These are phyloP conservation scores for Phytophthora capsici DNA, from an alignment of 352 stramenopile genomes.

Conservation along the genomic window DNA sequence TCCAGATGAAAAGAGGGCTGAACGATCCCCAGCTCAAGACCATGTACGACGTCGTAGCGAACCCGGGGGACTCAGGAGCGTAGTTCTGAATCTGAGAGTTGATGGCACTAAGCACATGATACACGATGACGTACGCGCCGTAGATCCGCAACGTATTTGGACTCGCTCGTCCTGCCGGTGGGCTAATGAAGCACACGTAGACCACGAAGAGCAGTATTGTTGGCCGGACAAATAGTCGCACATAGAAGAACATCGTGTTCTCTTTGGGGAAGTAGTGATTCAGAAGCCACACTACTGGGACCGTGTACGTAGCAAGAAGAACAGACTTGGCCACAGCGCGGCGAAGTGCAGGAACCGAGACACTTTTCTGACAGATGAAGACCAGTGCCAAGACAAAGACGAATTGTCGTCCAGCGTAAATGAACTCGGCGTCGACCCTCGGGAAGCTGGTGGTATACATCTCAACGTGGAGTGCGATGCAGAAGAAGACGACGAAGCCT, in stretches of 20 bases:
- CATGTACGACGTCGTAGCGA: conserved; percentile 28
- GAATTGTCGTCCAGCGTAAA: conserved; percentile 62
- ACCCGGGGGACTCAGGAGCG: not conserved
- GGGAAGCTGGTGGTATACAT: conserved; percentile 44
- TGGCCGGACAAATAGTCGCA: conserved; percentile 19
- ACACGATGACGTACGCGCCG: conserved; percentile 40
- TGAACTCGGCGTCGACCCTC: conserved; percentile 36
- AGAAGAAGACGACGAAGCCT: conserved; percentile 41
- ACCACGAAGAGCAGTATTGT: conserved; percentile 38
- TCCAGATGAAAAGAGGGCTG: conserved; percentile 55
- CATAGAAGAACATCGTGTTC: conserved; percentile 31
- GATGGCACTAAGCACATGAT: conserved; percentile 32
- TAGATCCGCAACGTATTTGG: conserved; percentile 32
- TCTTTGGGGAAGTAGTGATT: conserved; percentile 13
- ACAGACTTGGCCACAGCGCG: conserved; percentile 48
- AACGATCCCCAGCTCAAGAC: conserved; percentile 35
- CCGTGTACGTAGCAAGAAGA: conserved; percentile 52
- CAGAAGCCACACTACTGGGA: conserved; percentile 45
- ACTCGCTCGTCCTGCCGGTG: conserved; percentile 43
- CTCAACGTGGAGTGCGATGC: conserved; percentile 35
- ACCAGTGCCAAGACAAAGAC: conserved; percentile 57
- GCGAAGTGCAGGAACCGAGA: conserved; percentile 57
- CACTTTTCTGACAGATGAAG: conserved; percentile 70
- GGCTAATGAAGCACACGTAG: conserved; percentile 41
- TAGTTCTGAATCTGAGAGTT: conserved; percentile 30